phyloP scores from a whole-genome alignment of 371 early-diverging fungal genomes.

The Funneliformis caledonium region DNA sequence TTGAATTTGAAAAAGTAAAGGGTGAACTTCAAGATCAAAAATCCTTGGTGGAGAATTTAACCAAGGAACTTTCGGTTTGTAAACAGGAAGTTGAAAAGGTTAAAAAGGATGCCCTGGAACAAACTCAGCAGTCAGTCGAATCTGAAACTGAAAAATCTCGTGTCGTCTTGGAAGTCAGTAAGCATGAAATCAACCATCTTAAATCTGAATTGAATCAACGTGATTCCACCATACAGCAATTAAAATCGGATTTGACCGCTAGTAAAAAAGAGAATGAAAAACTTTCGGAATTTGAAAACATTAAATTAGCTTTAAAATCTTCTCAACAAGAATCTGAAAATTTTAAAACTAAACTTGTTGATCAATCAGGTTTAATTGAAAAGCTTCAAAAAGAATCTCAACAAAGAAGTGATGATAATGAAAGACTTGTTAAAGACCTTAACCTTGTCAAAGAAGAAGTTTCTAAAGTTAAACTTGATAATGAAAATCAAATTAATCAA shows the following conservation, averaged over 20 bases:
- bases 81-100: neutral
- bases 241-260: neutral
- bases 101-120: neutral
- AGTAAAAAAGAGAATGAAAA: neutral
- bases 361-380: neutral
- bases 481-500: neutral
- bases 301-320: neutral
- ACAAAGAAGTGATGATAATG: neutral
- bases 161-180: neutral
- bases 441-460: neutral
- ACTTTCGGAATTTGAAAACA: neutral
- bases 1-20: neutral
- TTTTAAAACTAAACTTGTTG: neutral
- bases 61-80: neutral
- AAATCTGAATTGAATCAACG: neutral
- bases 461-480: neutral
- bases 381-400: neutral
- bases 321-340: neutral
- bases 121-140: neutral
- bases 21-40: constrained; percentile 4
- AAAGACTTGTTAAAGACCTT: neutral
- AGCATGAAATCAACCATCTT: constrained; percentile 5
- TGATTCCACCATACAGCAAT: constrained; percentile 18
- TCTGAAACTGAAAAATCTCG: neutral
- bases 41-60: neutral